Evolutionary conservation across 768 basidiomycete species (phyloP).

Genomic region (Boletus insuetus): DNA sequence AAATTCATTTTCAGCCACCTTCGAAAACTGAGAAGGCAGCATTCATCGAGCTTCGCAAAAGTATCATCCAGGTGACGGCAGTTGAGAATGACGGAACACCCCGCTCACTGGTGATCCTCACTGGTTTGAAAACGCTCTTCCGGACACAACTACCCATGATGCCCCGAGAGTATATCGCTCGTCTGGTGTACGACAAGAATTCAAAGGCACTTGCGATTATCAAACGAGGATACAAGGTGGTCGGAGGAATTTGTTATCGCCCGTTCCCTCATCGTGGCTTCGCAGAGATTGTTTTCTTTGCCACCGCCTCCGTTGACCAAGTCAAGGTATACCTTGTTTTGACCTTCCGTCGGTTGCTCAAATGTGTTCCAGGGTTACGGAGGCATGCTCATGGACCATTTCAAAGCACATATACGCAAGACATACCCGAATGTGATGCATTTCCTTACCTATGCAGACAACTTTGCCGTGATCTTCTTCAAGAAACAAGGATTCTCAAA

Average conservation of each 20-base stretch:
- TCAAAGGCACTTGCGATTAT: constrained; percentile 94
- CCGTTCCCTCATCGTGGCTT: constrained; percentile 94
- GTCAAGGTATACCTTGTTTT: constrained; percentile 68
- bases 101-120: constrained; percentile 79
- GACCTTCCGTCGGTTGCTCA: not conserved
- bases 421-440: constrained; percentile 87
- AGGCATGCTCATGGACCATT: constrained; percentile 97
- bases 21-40: constrained; percentile 74
- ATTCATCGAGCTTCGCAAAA: constrained; percentile 72
- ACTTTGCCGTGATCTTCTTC: constrained; percentile 98
- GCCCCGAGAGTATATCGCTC: constrained; percentile 97
- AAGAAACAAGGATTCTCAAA: constrained; percentile 99
- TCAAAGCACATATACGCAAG: constrained; percentile 87
- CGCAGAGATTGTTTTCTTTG: constrained; percentile 98
- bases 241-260: constrained; percentile 95
- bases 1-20: constrained; percentile 41
- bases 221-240: constrained; percentile 92
- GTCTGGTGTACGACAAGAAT: constrained; percentile 89
- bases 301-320: constrained; percentile 94
- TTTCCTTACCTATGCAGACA: constrained; percentile 98
- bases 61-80: constrained; percentile 78
- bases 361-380: constrained; percentile 79
- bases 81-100: constrained; percentile 81
- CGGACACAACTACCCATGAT: constrained; percentile 98
- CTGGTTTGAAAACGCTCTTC: constrained; percentile 95